These are phyloP conservation scores for Trichosporon sp. DNA, from an alignment of 1,284 basidiomycete species.

Conservation along the genomic window DNA sequence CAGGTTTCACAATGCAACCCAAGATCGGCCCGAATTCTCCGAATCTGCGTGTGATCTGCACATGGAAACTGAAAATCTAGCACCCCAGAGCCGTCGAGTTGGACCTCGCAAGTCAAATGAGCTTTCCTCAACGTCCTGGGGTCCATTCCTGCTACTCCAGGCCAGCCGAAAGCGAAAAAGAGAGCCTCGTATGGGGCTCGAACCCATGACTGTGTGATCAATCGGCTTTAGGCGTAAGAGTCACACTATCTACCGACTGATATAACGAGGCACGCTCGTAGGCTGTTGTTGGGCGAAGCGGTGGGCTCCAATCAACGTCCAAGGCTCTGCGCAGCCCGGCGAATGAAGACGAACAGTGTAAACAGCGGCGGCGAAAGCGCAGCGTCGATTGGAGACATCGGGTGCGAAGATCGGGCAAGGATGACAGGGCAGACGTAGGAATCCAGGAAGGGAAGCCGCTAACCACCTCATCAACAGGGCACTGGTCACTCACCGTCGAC, in stretches of 20 bases:
- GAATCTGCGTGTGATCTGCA: background rate
- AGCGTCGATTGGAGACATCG: background rate
- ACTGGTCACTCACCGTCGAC: background rate
- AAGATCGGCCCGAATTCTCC: background rate
- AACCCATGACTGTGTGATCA: constrained; percentile 7
- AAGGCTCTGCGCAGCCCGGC: background rate
- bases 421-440: background rate
- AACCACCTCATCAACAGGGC: background rate
- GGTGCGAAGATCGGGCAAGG: background rate
- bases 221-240: constrained; percentile 4
- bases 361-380: background rate
- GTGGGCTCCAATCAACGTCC: background rate
- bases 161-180: background rate
- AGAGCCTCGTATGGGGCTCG: constrained; percentile 6
- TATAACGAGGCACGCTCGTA: constrained; percentile 1
- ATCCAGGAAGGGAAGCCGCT: background rate
- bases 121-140: background rate
- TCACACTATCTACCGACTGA: constrained; percentile 7
- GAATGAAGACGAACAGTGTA: background rate
- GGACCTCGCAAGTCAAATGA: background rate
- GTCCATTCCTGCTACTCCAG: too few relatives aligned
- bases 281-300: background rate
- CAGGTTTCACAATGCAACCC: background rate
- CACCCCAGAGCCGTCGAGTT: background rate
- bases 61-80: background rate